These are phyloP conservation scores for Paramecium octaurelia DNA, from an alignment of 73 alveolate genomes.

Conservation along the genomic window DNA sequence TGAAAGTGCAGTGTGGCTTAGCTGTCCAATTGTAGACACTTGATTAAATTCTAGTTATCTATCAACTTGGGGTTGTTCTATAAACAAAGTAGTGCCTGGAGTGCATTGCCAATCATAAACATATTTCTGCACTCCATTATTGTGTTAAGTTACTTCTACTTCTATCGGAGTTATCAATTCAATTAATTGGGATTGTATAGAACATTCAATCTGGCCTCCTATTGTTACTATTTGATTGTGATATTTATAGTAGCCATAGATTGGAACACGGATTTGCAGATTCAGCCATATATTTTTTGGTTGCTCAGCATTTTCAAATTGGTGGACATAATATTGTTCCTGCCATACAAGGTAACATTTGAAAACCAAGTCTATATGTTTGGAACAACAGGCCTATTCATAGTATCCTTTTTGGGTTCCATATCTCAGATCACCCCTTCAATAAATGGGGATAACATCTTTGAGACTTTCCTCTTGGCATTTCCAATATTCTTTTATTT, in stretches of 20 bases:
- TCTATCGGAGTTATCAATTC: slow-evolving; percentile 4
- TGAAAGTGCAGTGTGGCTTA: background rate
- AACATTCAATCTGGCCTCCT: background rate
- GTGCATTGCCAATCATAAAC: slow-evolving; percentile 16
- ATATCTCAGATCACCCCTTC: background rate
- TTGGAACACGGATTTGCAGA: background rate
- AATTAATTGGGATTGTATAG: slow-evolving; percentile 9
- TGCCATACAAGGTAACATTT: background rate
- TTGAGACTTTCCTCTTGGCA: background rate
- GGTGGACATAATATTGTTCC: background rate
- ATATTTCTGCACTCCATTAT: background rate
- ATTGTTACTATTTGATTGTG: background rate
- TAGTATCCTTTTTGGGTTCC: background rate
- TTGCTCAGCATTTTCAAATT: background rate
- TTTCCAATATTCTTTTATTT: background rate
- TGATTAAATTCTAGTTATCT: background rate
- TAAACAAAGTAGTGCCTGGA: background rate
- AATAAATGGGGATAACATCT: background rate
- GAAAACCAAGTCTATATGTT: background rate
- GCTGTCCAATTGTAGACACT: background rate
- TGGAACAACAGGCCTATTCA: background rate
- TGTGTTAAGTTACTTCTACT: background rate
- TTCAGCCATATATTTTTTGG: background rate
- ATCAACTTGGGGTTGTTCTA: background rate
- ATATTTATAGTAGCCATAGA: background rate